These are phyloP conservation scores for Teunomyces cretensis DNA, from an alignment of 805 yeast genomes.

Conservation along the genomic window DNA sequence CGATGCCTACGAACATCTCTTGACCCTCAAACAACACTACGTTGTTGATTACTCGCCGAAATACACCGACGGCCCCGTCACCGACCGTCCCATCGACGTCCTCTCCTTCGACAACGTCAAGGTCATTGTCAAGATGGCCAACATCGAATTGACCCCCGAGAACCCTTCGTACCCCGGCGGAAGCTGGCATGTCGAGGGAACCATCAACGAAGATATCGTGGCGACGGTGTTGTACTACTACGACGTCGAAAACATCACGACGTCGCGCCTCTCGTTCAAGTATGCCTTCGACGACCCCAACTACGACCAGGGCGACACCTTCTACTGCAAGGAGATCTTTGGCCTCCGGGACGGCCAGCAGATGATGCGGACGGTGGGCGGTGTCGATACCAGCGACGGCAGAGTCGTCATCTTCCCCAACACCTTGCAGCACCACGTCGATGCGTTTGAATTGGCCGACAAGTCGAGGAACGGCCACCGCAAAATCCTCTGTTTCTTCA, in stretches of 20 bases:
- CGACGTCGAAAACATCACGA: slow-evolving; percentile 38
- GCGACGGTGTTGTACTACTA: slow-evolving; percentile 43
- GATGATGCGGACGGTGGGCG: slow-evolving; percentile 25
- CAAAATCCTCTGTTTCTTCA: slow-evolving; percentile 39
- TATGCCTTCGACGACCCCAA: slow-evolving; percentile 27
- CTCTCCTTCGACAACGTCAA: slow-evolving; percentile 22
- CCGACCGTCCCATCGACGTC: slow-evolving; percentile 14
- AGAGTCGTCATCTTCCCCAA: slow-evolving; percentile 40
- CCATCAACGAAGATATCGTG: slow-evolving; percentile 40
- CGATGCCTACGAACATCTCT: slow-evolving; percentile 10
- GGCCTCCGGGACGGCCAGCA: slow-evolving; percentile 30
- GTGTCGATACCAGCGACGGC: slow-evolving; percentile 23
- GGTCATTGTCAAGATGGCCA: slow-evolving; percentile 41
- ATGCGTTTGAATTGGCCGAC: slow-evolving; percentile 36
- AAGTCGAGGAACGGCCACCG: slow-evolving; percentile 35
- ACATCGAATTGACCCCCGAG: slow-evolving; percentile 42
- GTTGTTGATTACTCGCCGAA: slow-evolving; percentile 1
- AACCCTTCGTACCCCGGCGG: slow-evolving; percentile 40
- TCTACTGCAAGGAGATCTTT: slow-evolving; percentile 21
- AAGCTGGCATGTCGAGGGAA: slow-evolving; percentile 45
- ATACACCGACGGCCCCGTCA: slow-evolving; percentile 4
- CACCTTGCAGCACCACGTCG: slow-evolving; percentile 38
- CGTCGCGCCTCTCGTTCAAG: slow-evolving; percentile 32
- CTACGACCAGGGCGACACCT: slow-evolving; percentile 35
- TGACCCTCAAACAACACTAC: slow-evolving; percentile 3